These are phyloP conservation scores for Peronospora farinosa DNA, from an alignment of 352 stramenopile genomes.

Conservation along the genomic window DNA sequence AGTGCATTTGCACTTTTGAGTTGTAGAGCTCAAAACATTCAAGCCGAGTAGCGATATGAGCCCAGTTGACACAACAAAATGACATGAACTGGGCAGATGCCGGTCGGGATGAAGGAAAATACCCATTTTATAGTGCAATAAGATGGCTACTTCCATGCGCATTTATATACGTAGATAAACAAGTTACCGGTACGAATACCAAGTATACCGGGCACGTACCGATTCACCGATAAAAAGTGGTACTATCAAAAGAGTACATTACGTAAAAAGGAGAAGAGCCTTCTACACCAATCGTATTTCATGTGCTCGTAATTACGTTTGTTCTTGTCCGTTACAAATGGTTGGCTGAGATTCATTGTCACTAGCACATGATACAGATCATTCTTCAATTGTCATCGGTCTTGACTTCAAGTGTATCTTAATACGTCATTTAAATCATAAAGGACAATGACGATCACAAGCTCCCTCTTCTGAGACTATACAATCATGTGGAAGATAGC, in stretches of 20 bases:
- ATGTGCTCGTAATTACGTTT: conserved; percentile 3
- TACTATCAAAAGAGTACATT: background rate
- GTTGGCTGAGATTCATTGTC: conserved; percentile 11
- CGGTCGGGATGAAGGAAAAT: conserved; percentile 14
- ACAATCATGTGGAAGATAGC: conserved; percentile 67
- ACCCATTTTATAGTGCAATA: background rate
- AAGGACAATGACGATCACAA: conserved; percentile 74
- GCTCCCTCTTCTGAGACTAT: conserved; percentile 84
- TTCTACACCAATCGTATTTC: background rate
- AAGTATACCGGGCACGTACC: background rate
- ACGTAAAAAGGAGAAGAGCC: background rate
- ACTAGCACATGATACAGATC: background rate
- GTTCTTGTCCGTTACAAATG: conserved; percentile 5
- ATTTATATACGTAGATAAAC: conserved; percentile 2
- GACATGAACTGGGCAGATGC: conserved; percentile 8
- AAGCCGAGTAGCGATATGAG: conserved; percentile 27
- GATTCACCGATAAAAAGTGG: conserved; percentile 11
- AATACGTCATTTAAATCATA: conserved; percentile 9
- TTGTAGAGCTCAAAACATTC: conserved; percentile 33
- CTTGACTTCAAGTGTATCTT: background rate
- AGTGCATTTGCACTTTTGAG: conserved; percentile 16
- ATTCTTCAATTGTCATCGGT: conserved; percentile 26
- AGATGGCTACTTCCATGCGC: conserved; percentile 8
- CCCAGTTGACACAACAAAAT: conserved; percentile 16
- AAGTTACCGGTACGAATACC: background rate